Evolutionary conservation across 2,329 filamentous ascomycete genomes (phyloP).

Genomic region (Penicillium griseofulvum): DNA sequence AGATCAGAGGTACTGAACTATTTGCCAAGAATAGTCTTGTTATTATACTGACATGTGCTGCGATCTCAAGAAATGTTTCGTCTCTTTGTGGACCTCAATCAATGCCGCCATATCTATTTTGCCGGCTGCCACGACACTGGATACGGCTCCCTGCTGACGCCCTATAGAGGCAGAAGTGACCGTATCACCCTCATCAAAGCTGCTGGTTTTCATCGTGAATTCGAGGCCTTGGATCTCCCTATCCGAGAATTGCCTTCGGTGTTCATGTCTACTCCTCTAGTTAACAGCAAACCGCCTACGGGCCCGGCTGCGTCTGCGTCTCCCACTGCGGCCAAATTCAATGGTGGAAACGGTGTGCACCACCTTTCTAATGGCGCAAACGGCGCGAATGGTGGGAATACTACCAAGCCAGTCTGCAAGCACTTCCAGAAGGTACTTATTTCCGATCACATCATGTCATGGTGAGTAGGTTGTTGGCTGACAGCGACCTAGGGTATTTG

Average conservation of each 20-base stretch:
- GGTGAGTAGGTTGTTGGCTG: neutral
- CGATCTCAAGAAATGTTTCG: conserved; percentile 34
- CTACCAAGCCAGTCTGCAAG: conserved; percentile 28
- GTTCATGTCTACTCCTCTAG: conserved; percentile 49
- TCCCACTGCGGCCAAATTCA: conserved; percentile 2
- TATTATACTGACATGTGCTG: conserved; percentile 12
- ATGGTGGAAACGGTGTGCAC: conserved; percentile 6
- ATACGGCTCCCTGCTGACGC: conserved; percentile 57
- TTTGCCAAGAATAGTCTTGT: conserved; percentile 4
- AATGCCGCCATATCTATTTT: conserved; percentile 65
- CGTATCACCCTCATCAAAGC: conserved; percentile 57
- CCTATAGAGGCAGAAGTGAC: conserved; percentile 50
- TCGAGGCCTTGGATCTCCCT: conserved; percentile 51
- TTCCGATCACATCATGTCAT: neutral
- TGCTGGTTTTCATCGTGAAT: conserved; percentile 54
- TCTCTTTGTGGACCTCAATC: conserved; percentile 56
- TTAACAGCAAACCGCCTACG: conserved; percentile 11
- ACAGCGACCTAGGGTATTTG: conserved; percentile 30
- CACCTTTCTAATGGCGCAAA: conserved; percentile 2
- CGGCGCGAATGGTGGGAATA: conserved; percentile 4
- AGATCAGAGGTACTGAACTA: conserved; percentile 51
- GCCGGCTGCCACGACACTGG: conserved; percentile 61
- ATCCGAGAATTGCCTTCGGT: conserved; percentile 53
- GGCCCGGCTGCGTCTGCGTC: neutral
- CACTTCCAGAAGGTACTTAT: conserved; percentile 33